Evolutionary conservation across 164 flowering plant genomes (phyloP), one percentile per base, ranked within the genome.

Genomic region (Warburgia ugandensis): DNA sequence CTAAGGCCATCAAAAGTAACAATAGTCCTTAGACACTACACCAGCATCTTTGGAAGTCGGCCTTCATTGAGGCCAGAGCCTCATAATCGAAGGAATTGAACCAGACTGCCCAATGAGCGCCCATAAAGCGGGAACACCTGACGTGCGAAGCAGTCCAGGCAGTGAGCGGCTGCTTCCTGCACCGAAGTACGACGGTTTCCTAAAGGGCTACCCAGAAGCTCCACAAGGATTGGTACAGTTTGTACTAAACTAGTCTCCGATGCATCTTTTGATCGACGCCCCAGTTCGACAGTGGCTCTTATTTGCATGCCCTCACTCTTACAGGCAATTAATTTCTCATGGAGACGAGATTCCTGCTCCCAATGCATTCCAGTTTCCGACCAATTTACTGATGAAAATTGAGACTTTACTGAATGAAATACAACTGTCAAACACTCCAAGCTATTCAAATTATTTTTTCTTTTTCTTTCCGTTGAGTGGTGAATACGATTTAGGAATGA

Each of bases 91-190:
- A 33, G 48, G 54, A 45, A 70, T 29, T 30, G 58, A 71, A 25
- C 74, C 73, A 22, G 59, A 65, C 6, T 71, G 56, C n/a, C 66
- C 77, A 21, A 78, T 60, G 39, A 61, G 35, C 4, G 19, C 19
- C 1, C 70, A 69, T 57, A 76, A 61, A 28, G 47, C 39, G 9
- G 62, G 69, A 44, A 73, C 72, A 17, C 64, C 66, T 35, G 46
- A 38, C 60, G 56, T 29, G 72, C 58, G 33, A 73, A 43, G 43
- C 66, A 29, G 43, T 58, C 65, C 50, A 77, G 61, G 60, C 80
- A 77, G 49, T 59, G 67, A 40, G 62, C 68, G 48, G 68, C 55
- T 1, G 70, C 74, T 65, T 58, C 72, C 41, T 62, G 75, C 31
- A 77, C 22, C 0, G 68, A 47, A 6, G 52, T 56, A 29, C 6